Evolutionary conservation across 2,329 filamentous ascomycete genomes (phyloP).

Genomic region (Tolypocladium amazonense): DNA sequence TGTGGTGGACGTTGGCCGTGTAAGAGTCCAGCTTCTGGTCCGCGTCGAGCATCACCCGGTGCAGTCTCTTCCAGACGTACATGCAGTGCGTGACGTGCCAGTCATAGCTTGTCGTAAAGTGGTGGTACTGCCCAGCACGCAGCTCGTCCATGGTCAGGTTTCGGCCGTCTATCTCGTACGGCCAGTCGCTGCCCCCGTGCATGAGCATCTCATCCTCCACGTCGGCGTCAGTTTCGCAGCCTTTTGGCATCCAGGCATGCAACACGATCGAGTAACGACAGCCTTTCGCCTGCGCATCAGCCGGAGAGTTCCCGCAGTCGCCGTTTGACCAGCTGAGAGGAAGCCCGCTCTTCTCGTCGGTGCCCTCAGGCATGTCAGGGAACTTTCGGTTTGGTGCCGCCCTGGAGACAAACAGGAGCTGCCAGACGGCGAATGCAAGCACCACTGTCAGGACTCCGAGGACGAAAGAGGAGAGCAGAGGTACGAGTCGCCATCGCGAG

Average conservation of each 20-base stretch:
- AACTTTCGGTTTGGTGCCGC: slow-evolving; percentile 1
- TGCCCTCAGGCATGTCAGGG: slow-evolving; percentile 5
- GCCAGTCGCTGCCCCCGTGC: slow-evolving; percentile 8
- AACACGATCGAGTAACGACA: slow-evolving; percentile 10
- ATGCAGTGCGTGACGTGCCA: slow-evolving; percentile 12
- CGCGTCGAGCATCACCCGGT: slow-evolving; percentile 8
- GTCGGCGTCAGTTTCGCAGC: slow-evolving; percentile 9
- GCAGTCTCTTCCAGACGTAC: slow-evolving; percentile 12
- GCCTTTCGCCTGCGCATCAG: slow-evolving; percentile 4
- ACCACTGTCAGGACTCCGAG: not conserved
- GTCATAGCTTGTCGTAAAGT: slow-evolving; percentile 9
- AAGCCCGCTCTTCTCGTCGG: slow-evolving; percentile 5
- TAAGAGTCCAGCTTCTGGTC: slow-evolving; percentile 9
- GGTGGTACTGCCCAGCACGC: slow-evolving; percentile 5
- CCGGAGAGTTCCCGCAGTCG: slow-evolving; percentile 11
- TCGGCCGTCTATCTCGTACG: slow-evolving; percentile 4
- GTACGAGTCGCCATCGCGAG: not conserved
- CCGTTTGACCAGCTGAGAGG: slow-evolving; percentile 8
- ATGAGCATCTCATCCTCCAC: slow-evolving; percentile 11
- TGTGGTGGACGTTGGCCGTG: slow-evolving; percentile 10
- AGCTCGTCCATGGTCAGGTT: slow-evolving; percentile 10
- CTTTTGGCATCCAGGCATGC: slow-evolving; percentile 10
- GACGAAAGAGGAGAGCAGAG: slow-evolving; percentile 1
- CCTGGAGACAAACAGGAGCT: not conserved
- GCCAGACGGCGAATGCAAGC: not conserved